Evolutionary conservation across 192 early-diverging fungal genomes (phyloP).

Genomic region (Pilaira anomala): DNA sequence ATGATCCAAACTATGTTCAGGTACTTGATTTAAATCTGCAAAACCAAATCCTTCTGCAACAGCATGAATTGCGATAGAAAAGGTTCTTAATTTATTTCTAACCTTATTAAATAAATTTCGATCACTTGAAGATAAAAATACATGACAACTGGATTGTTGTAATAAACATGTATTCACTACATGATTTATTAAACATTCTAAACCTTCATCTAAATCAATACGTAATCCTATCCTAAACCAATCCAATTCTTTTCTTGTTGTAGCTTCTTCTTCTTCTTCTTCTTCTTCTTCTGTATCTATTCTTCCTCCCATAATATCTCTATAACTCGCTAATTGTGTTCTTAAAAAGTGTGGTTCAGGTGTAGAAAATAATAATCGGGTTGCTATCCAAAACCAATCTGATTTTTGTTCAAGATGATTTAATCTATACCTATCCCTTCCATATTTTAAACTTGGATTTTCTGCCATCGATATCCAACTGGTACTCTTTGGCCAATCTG

Average conservation of each 20-base stretch:
- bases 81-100: not conserved
- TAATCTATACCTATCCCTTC: conserved; percentile 15
- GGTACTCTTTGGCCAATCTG: not conserved
- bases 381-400: conserved; percentile 33
- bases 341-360: conserved; percentile 4
- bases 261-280: no score
- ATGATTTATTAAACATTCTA: conserved; percentile 8
- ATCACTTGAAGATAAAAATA: conserved; percentile 14
- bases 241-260: conserved; percentile 14
- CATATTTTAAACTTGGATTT: not conserved
- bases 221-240: no score
- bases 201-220: conserved; percentile 3
- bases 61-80: conserved; percentile 9
- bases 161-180: not conserved
- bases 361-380: conserved; percentile 23
- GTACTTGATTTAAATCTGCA: not conserved
- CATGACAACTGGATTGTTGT: conserved; percentile 11
- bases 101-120: not conserved
- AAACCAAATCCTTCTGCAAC: conserved; percentile 9
- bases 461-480: not conserved
- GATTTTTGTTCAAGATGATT: conserved; percentile 8
- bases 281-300: no score
- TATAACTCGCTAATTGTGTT: conserved; percentile 17
- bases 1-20: not conserved
- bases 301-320: conserved; percentile 20